Evolutionary conservation across 163 green algal genomes (phyloP).

Genomic region (Smithsoniella earleae): DNA sequence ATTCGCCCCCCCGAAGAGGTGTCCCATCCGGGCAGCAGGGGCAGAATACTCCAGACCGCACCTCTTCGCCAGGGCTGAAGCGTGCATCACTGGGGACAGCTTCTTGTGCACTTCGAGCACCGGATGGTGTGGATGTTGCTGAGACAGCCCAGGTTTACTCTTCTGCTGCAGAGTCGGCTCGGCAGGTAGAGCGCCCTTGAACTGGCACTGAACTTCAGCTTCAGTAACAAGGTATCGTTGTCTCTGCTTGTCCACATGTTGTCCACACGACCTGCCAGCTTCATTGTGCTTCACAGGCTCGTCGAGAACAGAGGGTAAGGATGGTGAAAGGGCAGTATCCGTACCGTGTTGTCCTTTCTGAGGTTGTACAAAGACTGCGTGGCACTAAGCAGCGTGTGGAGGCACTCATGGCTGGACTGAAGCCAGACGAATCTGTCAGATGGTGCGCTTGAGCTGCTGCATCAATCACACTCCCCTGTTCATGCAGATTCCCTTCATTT

Average conservation of each 20-base stretch:
- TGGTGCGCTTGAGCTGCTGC: too few species aligned
- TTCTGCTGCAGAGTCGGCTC: background rate
- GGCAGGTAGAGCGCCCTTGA: background rate
- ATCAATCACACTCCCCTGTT: too few species aligned
- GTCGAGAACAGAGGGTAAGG: background rate
- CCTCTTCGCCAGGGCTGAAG: background rate
- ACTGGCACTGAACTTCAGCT: too few species aligned
- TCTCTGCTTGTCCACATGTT: too few species aligned
- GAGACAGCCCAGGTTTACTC: background rate
- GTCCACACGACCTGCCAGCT: too few species aligned
- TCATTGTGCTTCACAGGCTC: too few species aligned
- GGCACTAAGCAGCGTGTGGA: constrained; percentile 77
- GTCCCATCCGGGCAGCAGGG: too few species aligned
- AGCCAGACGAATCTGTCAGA: constrained; percentile 27
- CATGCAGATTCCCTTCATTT: too few species aligned
- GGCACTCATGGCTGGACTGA: constrained; percentile 55
- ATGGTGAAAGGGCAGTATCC: constrained; percentile 50
- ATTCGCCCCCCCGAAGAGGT: too few species aligned
- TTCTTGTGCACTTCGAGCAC: background rate
- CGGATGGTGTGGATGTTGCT: background rate
- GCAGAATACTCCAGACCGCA: background rate
- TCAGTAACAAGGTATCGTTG: too few species aligned
- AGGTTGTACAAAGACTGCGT: constrained; percentile 70
- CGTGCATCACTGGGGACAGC: background rate
- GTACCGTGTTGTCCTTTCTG: constrained; percentile 80